Conservation (phyloP, 352 stramenopile species). For the Phytophthora ohioensis region DNA sequence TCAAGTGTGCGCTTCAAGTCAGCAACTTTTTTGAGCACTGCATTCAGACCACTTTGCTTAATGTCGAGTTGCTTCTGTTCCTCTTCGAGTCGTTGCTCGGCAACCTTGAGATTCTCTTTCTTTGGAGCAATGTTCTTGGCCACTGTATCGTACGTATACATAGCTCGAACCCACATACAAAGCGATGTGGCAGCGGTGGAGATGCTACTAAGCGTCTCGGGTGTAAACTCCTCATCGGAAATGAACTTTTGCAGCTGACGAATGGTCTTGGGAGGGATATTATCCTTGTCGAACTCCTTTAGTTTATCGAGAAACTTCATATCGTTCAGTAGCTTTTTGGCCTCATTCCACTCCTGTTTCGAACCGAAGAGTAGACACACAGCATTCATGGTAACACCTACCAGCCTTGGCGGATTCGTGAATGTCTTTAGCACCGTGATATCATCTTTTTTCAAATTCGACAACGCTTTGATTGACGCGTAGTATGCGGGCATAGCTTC, state of each 20-base stretch:
- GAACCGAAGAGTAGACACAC: constrained; percentile 90
- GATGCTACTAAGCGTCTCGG: constrained; percentile 90
- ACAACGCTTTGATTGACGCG: constrained; percentile 90
- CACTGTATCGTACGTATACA: constrained; percentile 95
- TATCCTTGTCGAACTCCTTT: constrained; percentile 91
- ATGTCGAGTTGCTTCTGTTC: constrained; percentile 89
- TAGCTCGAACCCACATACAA: constrained; percentile 95
- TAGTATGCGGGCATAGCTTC: constrained; percentile 94
- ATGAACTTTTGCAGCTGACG: constrained; percentile 93
- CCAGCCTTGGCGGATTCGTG: constrained; percentile 88
- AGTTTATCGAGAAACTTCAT: constrained; percentile 94
- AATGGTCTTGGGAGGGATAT: constrained; percentile 90
- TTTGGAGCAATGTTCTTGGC: constrained; percentile 95
- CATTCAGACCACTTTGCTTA: constrained; percentile 88
- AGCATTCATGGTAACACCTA: constrained; percentile 93
- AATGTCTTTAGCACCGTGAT: constrained; percentile 95
- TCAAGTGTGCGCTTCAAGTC: constrained; percentile 90
- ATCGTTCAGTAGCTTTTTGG: constrained; percentile 92
- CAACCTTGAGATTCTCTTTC: constrained; percentile 89
- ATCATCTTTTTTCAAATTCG: constrained; percentile 93
- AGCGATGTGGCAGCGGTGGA: constrained; percentile 92
- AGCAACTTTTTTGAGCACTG: constrained; percentile 86
- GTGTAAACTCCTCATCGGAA: constrained; percentile 90
- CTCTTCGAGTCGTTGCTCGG: constrained; percentile 86
- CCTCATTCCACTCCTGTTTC: constrained; percentile 93